These are phyloP conservation scores for Triticum timopheevii DNA, from an alignment of 176 grass and related monocot species.

Conservation along the genomic window DNA sequence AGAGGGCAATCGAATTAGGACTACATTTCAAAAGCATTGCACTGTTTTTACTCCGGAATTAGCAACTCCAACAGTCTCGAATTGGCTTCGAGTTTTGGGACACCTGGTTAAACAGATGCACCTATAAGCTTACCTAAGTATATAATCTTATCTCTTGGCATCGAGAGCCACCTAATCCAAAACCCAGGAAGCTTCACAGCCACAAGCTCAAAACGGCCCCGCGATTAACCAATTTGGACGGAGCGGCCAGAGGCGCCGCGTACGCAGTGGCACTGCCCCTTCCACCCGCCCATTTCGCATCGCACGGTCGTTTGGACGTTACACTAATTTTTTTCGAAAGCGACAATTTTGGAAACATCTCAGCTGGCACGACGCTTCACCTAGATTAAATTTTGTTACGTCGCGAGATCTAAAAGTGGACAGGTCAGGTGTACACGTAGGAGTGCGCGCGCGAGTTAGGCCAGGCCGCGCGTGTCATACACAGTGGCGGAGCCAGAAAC, in stretches of 20 bases:
- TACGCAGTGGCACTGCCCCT: not conserved
- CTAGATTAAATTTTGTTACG: not conserved
- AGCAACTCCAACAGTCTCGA: too few species aligned
- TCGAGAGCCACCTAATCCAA: too few species aligned
- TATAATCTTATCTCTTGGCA: too few species aligned
- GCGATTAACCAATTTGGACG: not conserved
- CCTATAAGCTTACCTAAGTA: too few species aligned
- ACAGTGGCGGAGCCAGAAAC: too few species aligned
- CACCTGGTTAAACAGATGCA: not conserved
- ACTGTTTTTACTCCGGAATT: too few species aligned
- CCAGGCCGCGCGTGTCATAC: not conserved
- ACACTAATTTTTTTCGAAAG: not conserved
- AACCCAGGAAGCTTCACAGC: not conserved
- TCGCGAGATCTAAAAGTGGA: not conserved
- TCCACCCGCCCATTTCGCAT: not conserved
- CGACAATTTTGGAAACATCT: not conserved
- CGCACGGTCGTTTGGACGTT: not conserved
- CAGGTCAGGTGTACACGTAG: not conserved
- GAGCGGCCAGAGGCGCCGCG: not conserved
- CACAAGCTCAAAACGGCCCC: slow-evolving; percentile 7
- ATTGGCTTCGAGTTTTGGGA: not conserved
- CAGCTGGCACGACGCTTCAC: not conserved
- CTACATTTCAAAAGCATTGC: too few species aligned
- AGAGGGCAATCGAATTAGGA: too few species aligned
- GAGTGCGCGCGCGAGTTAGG: not conserved